Percentiles rank a stretch among this genome's conserved stretches.
These are phyloP conservation scores for Brassica cretica DNA, from an alignment of 345 rosid species.

Conservation along the genomic window DNA sequence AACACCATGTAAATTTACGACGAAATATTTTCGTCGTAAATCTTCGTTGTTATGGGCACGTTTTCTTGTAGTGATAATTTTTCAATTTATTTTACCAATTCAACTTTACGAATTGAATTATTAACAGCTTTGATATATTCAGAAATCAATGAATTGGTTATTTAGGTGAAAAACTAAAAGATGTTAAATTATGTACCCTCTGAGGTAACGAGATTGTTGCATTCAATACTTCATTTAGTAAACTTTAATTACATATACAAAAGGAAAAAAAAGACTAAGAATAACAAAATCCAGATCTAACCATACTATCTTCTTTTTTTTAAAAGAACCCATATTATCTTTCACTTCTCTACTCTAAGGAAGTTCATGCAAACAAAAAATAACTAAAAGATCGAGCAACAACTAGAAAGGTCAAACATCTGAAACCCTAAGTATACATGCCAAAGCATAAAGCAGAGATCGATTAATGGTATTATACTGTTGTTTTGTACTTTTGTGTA, in stretches of 20 bases:
- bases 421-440: slow-evolving; percentile 29
- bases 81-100: too few relatives aligned
- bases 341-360: slow-evolving; percentile 21
- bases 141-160: not conserved
- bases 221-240: slow-evolving; percentile 19
- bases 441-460: slow-evolving; percentile 21
- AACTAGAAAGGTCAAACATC: slow-evolving; percentile 27
- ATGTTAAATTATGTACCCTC: not conserved
- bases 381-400: slow-evolving; percentile 18
- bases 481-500: slow-evolving; percentile 4
- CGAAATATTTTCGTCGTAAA: too few relatives aligned
- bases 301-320: not conserved
- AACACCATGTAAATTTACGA: too few relatives aligned
- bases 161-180: not conserved
- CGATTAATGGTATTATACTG: slow-evolving; percentile 1
- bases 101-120: not conserved
- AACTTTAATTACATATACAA: slow-evolving; percentile 22
- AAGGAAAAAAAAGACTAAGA: slow-evolving; percentile 2
- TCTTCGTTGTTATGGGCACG: too few relatives aligned
- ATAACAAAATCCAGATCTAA: slow-evolving; percentile 21
- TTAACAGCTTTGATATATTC: not conserved
- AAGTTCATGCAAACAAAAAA: slow-evolving; percentile 28
- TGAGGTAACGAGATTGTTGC: slow-evolving; percentile 21
- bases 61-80: not conserved
- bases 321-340: not conserved